Conservation (phyloP, 2,329 filamentous ascomycete species). For the Colletotrichum noveboracense region DNA sequence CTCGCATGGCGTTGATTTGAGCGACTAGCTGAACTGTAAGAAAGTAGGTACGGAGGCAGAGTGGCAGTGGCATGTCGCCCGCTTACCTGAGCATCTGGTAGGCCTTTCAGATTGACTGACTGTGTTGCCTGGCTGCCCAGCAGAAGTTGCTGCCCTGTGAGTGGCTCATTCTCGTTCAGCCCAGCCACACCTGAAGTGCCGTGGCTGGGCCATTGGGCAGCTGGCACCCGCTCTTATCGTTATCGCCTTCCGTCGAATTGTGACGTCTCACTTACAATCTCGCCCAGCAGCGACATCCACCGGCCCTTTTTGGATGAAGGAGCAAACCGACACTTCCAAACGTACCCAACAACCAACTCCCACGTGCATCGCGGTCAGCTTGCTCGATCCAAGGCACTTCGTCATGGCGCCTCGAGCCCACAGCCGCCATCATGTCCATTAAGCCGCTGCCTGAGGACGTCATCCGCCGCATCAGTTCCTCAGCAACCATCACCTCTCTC, state of each 20-base stretch:
- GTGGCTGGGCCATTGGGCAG: background rate
- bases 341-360: background rate
- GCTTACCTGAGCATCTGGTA: background rate
- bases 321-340: background rate
- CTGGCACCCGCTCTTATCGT: background rate
- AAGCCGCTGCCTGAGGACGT: constrained; percentile 73
- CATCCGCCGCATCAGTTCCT: constrained; percentile 82
- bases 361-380: background rate
- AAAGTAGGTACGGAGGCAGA: background rate
- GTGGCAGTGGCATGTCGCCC: background rate
- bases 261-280: background rate
- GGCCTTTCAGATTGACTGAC: background rate
- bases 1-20: background rate
- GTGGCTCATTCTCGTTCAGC: background rate
- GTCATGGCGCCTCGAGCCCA: background rate
- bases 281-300: background rate
- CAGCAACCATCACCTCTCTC: constrained; percentile 77
- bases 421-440: constrained; percentile 63
- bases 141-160: background rate
- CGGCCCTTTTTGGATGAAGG: background rate
- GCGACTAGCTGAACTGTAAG: background rate
- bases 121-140: background rate
- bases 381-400: background rate
- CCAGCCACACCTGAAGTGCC: background rate
- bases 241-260: background rate